These are phyloP conservation scores for Arthrobotrys iridis DNA, from an alignment of 2,329 filamentous ascomycete genomes.

Conservation along the genomic window DNA sequence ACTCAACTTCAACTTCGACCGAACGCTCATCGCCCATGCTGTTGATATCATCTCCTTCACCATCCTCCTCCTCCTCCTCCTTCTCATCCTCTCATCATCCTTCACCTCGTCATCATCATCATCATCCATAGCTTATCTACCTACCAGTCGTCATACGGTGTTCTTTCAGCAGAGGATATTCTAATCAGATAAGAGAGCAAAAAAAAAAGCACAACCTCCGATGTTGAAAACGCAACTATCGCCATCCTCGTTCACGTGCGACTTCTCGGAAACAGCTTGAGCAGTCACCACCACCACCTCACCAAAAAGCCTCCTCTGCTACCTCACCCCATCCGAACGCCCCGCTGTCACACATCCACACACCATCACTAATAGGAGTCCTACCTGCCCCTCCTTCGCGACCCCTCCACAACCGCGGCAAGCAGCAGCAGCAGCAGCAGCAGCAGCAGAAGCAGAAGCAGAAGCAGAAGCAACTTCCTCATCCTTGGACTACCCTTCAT, in stretches of 20 bases:
- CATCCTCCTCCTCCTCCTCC: neutral
- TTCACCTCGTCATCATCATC: neutral
- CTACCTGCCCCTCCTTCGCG: conserved; percentile 51
- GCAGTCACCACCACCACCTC: conserved; percentile 41
- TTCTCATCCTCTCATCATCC: neutral
- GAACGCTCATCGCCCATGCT: neutral
- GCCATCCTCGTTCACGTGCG: conserved; percentile 45
- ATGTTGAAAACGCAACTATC: conserved; percentile 18
- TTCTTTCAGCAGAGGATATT: conserved; percentile 33
- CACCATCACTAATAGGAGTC: conserved; percentile 3
- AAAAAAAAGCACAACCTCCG: neutral
- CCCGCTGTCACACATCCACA: neutral
- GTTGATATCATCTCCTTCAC: neutral
- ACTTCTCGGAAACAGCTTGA: conserved; percentile 54
- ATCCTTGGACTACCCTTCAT: conserved; percentile 49
- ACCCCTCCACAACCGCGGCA: conserved; percentile 11
- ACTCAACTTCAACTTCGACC: neutral
- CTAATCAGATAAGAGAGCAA: too few species aligned
- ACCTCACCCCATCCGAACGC: conserved; percentile 5
- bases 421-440: too few species aligned
- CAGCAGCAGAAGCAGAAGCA: neutral
- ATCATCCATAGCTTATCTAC: conserved; percentile 4
- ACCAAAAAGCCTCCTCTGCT: conserved; percentile 20
- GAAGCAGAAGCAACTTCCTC: conserved; percentile 29
- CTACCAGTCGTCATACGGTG: neutral